These are phyloP conservation scores for Pythium biforme DNA, from an alignment of 352 stramenopile species.

Conservation along the genomic window DNA sequence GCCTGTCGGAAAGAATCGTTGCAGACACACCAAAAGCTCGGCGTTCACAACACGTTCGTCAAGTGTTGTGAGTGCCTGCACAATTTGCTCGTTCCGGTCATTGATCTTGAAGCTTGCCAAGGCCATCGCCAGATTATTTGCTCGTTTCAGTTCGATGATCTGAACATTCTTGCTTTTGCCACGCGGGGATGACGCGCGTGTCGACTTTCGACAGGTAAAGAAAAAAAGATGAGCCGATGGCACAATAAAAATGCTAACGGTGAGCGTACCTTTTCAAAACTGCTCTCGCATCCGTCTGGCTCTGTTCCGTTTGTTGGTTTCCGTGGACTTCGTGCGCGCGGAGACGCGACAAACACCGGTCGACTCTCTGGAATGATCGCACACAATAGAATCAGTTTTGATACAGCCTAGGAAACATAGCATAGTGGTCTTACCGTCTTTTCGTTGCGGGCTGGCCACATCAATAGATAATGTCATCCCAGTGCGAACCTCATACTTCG, in stretches of 20 bases:
- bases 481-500: slow-evolving; percentile 53
- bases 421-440: slow-evolving; percentile 38
- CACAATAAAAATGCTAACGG: no score
- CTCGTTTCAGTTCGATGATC: slow-evolving; percentile 74
- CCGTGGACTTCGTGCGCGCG: slow-evolving; percentile 36
- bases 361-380: slow-evolving; percentile 33
- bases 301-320: slow-evolving; percentile 21
- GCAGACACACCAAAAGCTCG: slow-evolving; percentile 63
- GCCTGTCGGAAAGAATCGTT: slow-evolving; percentile 73
- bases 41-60: slow-evolving; percentile 57
- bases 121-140: slow-evolving; percentile 75
- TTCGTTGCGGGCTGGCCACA: slow-evolving; percentile 34
- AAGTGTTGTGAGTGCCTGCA: slow-evolving; percentile 56
- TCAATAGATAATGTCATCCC: slow-evolving; percentile 56
- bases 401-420: no score
- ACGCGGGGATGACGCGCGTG: slow-evolving; percentile 63
- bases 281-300: slow-evolving; percentile 18
- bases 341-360: slow-evolving; percentile 52
- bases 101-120: slow-evolving; percentile 79
- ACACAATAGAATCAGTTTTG: no score
- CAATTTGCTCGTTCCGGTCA: slow-evolving; percentile 62
- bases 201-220: slow-evolving; percentile 21
- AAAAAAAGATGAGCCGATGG: neutral
- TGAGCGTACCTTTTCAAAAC: slow-evolving; percentile 61
- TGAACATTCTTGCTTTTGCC: slow-evolving; percentile 76